These are phyloP conservation scores for Corymbia calophylla DNA, from an alignment of 441 rosid genomes.

Conservation along the genomic window DNA sequence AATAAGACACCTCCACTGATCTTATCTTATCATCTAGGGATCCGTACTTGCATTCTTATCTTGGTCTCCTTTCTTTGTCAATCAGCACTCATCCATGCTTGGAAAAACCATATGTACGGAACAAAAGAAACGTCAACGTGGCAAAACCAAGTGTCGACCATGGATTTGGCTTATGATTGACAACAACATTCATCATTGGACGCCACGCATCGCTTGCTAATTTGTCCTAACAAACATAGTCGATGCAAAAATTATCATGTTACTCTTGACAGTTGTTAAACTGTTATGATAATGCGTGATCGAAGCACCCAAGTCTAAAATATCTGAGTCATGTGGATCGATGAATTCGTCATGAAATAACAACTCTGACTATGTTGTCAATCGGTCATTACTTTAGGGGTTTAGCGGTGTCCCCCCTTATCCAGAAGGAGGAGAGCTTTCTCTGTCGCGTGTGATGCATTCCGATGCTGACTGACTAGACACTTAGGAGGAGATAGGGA, in stretches of 20 bases:
- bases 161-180: not conserved
- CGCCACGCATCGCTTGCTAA: not conserved
- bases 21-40: not conserved
- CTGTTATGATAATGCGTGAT: too few relatives aligned
- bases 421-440: not conserved
- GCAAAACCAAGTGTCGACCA: not conserved
- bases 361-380: not conserved
- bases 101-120: not conserved
- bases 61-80: not conserved
- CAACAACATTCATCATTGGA: not conserved
- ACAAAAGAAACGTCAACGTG: not conserved
- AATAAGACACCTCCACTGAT: not conserved
- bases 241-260: fast-evolving
- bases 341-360: not conserved
- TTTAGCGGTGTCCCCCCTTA: not conserved
- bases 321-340: fast-evolving
- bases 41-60: not conserved
- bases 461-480: not conserved
- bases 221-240: fast-evolving
- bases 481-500: not conserved
- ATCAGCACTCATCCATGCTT: not conserved
- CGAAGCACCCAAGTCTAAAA: fast-evolving
- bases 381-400: not conserved
- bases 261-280: fast-evolving
- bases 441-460: not conserved